Evolutionary conservation across 352 stramenopile genomes (phyloP), one percentile per base, ranked within the genome.

Genomic region (Thalassiosira livingstoniorum): DNA sequence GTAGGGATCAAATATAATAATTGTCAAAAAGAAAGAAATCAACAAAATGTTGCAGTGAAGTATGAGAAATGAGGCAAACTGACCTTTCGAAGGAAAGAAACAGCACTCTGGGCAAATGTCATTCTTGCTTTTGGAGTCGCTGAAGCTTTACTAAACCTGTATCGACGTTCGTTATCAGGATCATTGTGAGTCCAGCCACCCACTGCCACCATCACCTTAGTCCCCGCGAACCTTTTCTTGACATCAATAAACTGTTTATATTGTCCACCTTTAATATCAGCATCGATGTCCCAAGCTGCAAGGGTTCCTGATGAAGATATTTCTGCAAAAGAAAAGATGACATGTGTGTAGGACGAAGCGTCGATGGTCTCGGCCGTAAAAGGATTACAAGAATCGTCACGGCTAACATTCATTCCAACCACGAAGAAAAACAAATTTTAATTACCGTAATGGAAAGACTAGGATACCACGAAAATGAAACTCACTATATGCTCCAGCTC

Each of bases 171-270:
- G 23, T 86, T 86, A 15, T 76, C 83, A n/a, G 85, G 82, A 13
- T 90, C 81, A 71, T 90, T 87, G 63, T 87, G 79, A 34, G 79
- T 86, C 78, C 83, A 87, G 39, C 79, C 83, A 4, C 78, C 79
- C 4, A 87, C 83, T 35, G 83, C 78, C 27, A 90, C 61, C 53
- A 83, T 83, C 23, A 65, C 35, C 34, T 88, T 89, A 23, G 72
- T 82, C 7, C 51, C 63, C 23, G 83, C 78, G 25, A 79, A 78
- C 11, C 58, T 85, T n/a, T 76, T 62, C 75, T 83, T 87, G 2
- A 87, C 35, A 13, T 77, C 70, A 5, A 85, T 18, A 34, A 90
- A 90, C 60, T 81, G 7, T 45, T 79, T 51, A 53, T 87, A 90
- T 72, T 81, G 54, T 10, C 72, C 75, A 32, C 60, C 83, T 68